Evolutionary conservation across 441 rosid species (phyloP), one percentile per base, ranked within the genome.

Genomic region (Pelargonium citronellum): DNA sequence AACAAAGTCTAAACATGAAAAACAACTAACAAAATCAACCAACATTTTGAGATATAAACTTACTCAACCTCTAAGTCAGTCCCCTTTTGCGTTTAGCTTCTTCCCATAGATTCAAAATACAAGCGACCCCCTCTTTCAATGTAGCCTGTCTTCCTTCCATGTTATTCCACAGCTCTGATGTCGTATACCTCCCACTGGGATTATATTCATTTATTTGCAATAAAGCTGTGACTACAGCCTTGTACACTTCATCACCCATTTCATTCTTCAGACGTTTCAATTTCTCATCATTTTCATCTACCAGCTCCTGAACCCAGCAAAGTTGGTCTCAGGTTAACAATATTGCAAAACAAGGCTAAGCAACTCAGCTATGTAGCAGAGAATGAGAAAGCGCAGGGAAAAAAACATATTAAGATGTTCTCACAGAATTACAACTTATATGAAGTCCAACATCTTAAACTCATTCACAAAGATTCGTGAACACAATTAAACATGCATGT

Each of bases 151-250:
- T 89, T 60, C 83, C 84, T 68, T 89, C 89, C 63, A 57, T 71
- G 55, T 83, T 85, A 81, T 87, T 89, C 96, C 99, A 94, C 68
- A 91, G 64, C 82, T 95, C 96, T 0, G 91, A 84, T 71, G 75
- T 83, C 17, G 87, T 81, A 69, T 90, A 95, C 76, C 95, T 87
- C 68, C 97, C 99, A 68, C 97, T 95, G 0, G 99, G 90, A 69
- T 95, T 95, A 82, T 87, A 87, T 51, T 95, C 96, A 53, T 90
- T 90, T 73, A 90, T 84, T 78, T 91, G 91, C 77, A 57, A 80
- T 74, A 94, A 75, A 55, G 97, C 87, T 41, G 84, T 76, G 10
- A 81, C 69, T 44, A 91, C 96, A 11, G 92, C 83, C 60, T 75
- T 78, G 74, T 78, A 87, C 11, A 78, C 94, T 68, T 82, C 87